Base-by-base conservation (phyloP, 495 filamentous ascomycete genomes). In the Hamigera avellanea region DNA sequence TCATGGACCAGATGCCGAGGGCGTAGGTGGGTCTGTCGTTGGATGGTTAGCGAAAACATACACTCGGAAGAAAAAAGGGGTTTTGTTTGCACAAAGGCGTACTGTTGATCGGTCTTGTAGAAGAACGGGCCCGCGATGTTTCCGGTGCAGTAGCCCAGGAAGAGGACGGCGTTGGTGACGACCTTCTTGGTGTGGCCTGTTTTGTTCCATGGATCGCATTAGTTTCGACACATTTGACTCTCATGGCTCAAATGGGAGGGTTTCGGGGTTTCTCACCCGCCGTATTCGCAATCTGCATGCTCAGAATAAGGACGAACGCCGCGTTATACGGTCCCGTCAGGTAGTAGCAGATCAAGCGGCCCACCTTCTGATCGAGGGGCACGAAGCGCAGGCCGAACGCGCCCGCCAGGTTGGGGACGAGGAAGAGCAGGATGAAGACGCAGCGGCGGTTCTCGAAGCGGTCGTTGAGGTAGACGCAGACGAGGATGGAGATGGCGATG, bases 1-100 rank as follows among this genome's bases (percentile, higher is more conserved):
- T 75, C 62, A 78, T 76, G 1, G 67, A 71, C 60, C 73, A 76
- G 32, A 80, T 75, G 3, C 73, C 76, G 13, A 78, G 67, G 1
- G 50, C 40, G 39, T 80, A 79, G 3, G 56, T 57, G 14, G 73
- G 74, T 14, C 62, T 67, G 14, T 13, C n/a, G n/a, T n/a, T n/a
- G n/a, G n/a, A n/a, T n/a, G n/a, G n/a, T 14, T 9, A 1, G 0
- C 21, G n/a, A n/a, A n/a, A n/a, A n/a, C n/a, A n/a, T n/a, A n/a
- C n/a, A n/a, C n/a, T n/a, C n/a, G n/a, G n/a, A 7, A 15, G 35
- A 10, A 19, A 1, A 37, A n/a, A 9, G 0, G 16, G n/a, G n/a
- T n/a, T n/a, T n/a, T n/a, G n/a, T n/a, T n/a, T n/a, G n/a, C n/a
- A n/a, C n/a, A n/a, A 13, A 1, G 30, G 42, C 49, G 10, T 43